phyloP scores from a whole-genome alignment of 2,329 filamentous ascomycete genomes.

The Trichoderma arundinaceum region DNA sequence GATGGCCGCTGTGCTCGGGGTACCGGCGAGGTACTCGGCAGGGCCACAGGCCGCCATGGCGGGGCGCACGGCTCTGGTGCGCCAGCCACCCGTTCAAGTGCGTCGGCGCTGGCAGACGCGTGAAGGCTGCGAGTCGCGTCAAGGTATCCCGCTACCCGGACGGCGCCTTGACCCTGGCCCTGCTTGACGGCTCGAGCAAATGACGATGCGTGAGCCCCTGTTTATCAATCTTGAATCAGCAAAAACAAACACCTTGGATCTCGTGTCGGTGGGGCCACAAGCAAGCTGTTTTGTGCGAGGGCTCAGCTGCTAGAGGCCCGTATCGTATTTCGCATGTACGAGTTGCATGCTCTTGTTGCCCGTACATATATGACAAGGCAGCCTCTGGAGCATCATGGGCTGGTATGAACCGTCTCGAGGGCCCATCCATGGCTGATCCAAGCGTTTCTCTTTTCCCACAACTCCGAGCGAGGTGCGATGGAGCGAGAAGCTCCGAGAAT shows the following conservation, averaged over 20 bases:
- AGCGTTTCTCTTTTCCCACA: background rate
- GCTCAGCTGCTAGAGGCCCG: too few relatives aligned
- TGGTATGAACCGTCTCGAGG: background rate
- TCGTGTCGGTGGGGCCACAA: constrained; percentile 24
- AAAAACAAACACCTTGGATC: constrained; percentile 27
- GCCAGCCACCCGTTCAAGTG: constrained; percentile 33
- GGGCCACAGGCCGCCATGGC: constrained; percentile 12
- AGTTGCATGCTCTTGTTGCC: too few relatives aligned
- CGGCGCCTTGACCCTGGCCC: constrained; percentile 5
- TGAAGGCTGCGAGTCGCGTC: constrained; percentile 36
- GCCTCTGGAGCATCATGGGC: too few relatives aligned
- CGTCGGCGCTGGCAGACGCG: constrained; percentile 33
- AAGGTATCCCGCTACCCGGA: constrained; percentile 33
- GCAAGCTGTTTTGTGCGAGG: background rate
- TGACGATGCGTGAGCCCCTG: constrained; percentile 23
- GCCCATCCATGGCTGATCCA: too few relatives aligned
- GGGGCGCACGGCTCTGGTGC: constrained; percentile 24
- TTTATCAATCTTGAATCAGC: constrained; percentile 30
- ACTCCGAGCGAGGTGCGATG: constrained; percentile 12
- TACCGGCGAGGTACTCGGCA: constrained; percentile 27
- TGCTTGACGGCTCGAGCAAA: constrained; percentile 10
- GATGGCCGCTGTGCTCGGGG: constrained; percentile 12
- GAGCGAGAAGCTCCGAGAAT: background rate
- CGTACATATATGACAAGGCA: too few relatives aligned
- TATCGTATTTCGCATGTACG: too few relatives aligned